These are phyloP conservation scores for Aspergillus oerlinghausenensis DNA, from an alignment of 2,329 filamentous ascomycete species.

Conservation along the genomic window DNA sequence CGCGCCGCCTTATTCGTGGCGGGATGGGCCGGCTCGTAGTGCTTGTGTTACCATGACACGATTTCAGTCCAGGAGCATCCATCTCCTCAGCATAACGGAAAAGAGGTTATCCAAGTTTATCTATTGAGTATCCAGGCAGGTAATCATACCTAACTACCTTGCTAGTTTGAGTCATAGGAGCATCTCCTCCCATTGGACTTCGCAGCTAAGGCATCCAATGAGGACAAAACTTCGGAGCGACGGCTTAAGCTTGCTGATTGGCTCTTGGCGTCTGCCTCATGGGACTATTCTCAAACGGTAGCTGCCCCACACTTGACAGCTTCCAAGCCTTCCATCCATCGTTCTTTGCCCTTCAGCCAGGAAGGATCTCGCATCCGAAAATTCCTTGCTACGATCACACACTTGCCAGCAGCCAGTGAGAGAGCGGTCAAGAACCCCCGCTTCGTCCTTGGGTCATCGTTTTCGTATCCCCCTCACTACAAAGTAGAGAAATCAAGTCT, in stretches of 20 bases:
- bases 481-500: not conserved
- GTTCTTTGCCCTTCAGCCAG: conserved; percentile 11
- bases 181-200: not conserved
- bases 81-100: conserved; percentile 1
- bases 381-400: conserved; percentile 21
- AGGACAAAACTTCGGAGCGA: not conserved
- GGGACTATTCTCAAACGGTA: conserved; percentile 13
- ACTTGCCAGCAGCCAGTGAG: not conserved
- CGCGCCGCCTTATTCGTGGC: conserved; percentile 8
- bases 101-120: not conserved
- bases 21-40: conserved; percentile 10
- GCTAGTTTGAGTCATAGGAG: not conserved
- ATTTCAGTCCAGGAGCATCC: not conserved
- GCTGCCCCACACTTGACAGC: conserved; percentile 21
- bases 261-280: conserved; percentile 10
- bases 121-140: not conserved
- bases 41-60: conserved; percentile 2
- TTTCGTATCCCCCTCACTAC: not conserved
- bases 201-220: not conserved
- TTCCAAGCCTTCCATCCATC: conserved; percentile 17
- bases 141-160: not conserved
- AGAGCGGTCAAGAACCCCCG: conserved; percentile 3
- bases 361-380: conserved; percentile 23
- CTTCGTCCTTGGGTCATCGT: not conserved
- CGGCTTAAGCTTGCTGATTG: conserved; percentile 5